Base-by-base conservation (phyloP, 2,329 filamentous ascomycete species). In the Coniochaeta sp. region DNA sequence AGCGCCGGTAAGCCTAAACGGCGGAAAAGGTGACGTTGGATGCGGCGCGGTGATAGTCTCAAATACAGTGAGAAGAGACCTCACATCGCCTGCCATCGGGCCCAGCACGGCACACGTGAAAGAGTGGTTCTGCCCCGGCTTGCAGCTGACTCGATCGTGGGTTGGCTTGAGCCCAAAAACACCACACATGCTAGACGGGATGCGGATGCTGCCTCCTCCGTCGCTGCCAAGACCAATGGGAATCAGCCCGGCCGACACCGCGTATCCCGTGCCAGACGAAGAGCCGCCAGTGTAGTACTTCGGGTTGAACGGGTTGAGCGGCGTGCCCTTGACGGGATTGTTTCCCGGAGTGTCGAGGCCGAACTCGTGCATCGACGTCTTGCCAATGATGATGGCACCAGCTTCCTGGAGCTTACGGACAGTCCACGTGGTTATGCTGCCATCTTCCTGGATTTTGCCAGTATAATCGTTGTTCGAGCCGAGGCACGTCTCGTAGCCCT, bases 261-360 rank as follows among this genome's bases (percentile, higher is more conserved):
- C 86, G 67, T 90, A 91, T 0, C 80, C 89, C 5, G 85, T 85
- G 1, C 90, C 90, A 2, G 89, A 89, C 0, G 89, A 92, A 6
- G 86, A 90, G 16, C 90, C 90, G 56, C 90, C 90, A 3, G 86
- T 85, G 72, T 95, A 95, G 75, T 91, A 93, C 3, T 77, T 70
- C 0, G 76, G 70, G 69, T 93, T 90, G 71, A 90, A 86, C 0
- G 90, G 90, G 67, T 95, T 95, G 16, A 80, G 78, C 0, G 91
- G 90, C 0, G 91, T 93, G 54, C 89, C 89, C 65, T 83, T 82
- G 59, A 81, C 83, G 4, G 86, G 84, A 65, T 93, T 92, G 73
- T 89, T 90, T 68, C 90, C 90, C 2, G 87, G 89, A 0, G 88
- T 91, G 66, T 91, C 87, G 62, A 89, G 79, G 3, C 89, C 89